phyloP scores from a whole-genome alignment of 805 yeast species.

The Saccharomycopsis babjevae region DNA sequence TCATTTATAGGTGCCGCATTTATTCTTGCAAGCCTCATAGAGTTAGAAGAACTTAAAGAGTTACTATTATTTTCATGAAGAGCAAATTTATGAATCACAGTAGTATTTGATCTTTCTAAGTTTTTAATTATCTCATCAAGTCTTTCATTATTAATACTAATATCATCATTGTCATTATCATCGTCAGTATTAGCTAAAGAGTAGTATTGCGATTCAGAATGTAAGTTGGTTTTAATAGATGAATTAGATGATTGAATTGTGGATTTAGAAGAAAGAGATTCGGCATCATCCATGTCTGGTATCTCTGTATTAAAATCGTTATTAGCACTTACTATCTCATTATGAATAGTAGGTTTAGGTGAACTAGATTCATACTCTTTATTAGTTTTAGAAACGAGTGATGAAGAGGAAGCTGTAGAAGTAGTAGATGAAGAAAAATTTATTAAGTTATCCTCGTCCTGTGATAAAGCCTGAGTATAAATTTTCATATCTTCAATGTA shows the following conservation, averaged over 20 bases:
- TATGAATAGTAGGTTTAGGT: neutral
- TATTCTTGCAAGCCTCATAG: neutral
- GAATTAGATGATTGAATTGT: constrained; percentile 11
- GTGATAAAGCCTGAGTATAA: neutral
- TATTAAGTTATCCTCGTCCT: neutral
- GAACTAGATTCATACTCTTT: neutral
- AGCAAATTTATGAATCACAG: neutral
- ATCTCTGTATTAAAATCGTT: neutral
- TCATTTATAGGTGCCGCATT: neutral
- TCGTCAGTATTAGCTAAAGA: constrained; percentile 8
- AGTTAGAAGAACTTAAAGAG: neutral
- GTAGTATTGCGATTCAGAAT: constrained; percentile 9
- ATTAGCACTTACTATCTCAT: neutral
- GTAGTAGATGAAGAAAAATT: neutral
- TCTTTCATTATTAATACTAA: neutral
- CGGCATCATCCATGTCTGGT: neutral
- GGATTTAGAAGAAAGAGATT: constrained; percentile 11
- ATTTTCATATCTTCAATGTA: constrained; percentile 7
- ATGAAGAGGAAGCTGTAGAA: neutral
- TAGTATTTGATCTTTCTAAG: neutral
- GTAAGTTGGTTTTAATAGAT: constrained; percentile 9
- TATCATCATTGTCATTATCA: neutral
- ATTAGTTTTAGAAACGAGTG: neutral
- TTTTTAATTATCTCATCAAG: neutral
- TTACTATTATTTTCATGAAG: neutral